These are phyloP conservation scores for Petrea volubilis DNA, from an alignment of 257 asterid genomes.

Conservation along the genomic window DNA sequence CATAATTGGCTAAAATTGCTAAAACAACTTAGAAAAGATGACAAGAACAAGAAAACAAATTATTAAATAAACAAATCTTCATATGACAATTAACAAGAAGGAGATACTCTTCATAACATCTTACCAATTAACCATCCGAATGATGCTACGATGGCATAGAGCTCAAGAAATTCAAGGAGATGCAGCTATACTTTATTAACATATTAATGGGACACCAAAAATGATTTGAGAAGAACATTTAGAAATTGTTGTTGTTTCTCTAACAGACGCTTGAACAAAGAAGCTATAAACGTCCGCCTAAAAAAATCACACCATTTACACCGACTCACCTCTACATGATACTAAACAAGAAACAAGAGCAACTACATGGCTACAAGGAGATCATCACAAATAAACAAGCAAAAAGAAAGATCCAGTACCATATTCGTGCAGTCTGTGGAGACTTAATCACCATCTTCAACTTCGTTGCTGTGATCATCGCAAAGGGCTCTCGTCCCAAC, in stretches of 20 bases:
- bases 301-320: constrained; percentile 54
- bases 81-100: no score
- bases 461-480: no score
- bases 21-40: not conserved
- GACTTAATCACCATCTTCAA: constrained; percentile 17
- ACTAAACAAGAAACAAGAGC: constrained; percentile 37
- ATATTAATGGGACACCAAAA: not conserved
- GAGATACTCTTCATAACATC: no score
- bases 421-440: constrained; percentile 24
- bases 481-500: no score
- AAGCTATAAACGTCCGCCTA: constrained; percentile 16
- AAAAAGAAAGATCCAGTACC: constrained; percentile 24
- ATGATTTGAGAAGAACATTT: constrained; percentile 4
- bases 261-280: constrained; percentile 11
- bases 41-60: not conserved
- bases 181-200: not conserved
- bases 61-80: not conserved
- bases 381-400: constrained; percentile 13
- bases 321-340: constrained; percentile 40
- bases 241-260: constrained; percentile 20
- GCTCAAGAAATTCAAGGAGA: not conserved
- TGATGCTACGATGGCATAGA: no score
- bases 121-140: no score
- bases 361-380: constrained; percentile 22
- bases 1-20: no score